Evolutionary conservation across 1,284 basidiomycete genomes (phyloP), one percentile per base, ranked within the genome.

Genomic region (Vanrija pseudolonga): DNA sequence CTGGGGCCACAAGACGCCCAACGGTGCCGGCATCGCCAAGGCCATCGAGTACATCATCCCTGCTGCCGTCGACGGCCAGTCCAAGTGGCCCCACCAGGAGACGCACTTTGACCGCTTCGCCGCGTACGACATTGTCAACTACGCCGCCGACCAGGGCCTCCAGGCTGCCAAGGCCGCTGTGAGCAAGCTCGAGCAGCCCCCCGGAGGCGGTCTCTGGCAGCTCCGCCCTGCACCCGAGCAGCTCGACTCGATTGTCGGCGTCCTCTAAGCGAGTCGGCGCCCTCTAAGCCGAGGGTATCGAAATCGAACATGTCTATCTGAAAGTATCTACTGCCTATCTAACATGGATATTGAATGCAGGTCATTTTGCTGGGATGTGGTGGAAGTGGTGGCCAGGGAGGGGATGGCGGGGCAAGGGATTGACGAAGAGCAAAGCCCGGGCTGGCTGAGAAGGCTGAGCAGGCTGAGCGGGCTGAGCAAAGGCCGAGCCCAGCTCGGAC

Each of bases 1-100:
- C 36, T 55, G 54, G 60, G 43, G 38, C 36, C 51, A 53, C 51
- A 24, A 11, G 22, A 55, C 54, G 37, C 55, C 50, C 38, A 14
- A 53, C 4, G 56, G 56, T 1, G 44, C 50, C 41, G 26, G 39
- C 11, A 47, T 57, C 37, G 51, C 20, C 8, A 38, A 28, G 4
- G 56, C 56, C 3, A 37, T 57, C 37, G 17, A 23, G 24, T 57
- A 44, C 45, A 26, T 53, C 24, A 14, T 53, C 4, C 48, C 45
- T 5, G 42, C 36, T 8, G 56, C 48, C 1, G 14, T 45, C 2
- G 39, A 40, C 7, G 55, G 47, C 26, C n/a, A 38, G 23, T 8
- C 32, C 18, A 6, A 4, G 11, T 57, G 56, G 56, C 47, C 56
- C 3, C 38, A 46, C 22, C 6, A 24, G 4, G 55, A 57, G 37